Evolutionary conservation across 495 filamentous ascomycete genomes (phyloP).

Genomic region (Pseudevernia furfuracea): DNA sequence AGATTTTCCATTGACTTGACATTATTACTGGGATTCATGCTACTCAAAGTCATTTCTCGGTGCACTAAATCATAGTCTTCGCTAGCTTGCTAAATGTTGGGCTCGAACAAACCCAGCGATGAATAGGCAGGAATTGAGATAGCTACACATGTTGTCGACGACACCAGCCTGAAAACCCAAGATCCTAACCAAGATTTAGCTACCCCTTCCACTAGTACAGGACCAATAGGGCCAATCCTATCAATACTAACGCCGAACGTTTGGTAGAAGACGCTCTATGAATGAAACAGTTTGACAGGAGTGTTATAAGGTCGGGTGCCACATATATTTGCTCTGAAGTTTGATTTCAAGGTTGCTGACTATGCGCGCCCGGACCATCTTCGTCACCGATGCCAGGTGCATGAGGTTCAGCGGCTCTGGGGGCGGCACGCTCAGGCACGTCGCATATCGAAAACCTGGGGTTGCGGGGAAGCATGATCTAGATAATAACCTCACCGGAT

Average conservation of each 20-base stretch:
- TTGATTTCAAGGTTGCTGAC: background rate
- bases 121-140: background rate
- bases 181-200: background rate
- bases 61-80: background rate
- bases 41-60: background rate
- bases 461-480: constrained; percentile 14
- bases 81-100: background rate
- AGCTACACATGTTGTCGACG: background rate
- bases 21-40: background rate
- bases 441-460: constrained; percentile 14
- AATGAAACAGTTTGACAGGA: background rate
- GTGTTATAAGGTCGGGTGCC: background rate
- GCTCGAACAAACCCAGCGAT: background rate
- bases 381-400: constrained; percentile 1
- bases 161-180: background rate
- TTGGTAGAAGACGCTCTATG: background rate
- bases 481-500: background rate
- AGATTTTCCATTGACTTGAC: background rate
- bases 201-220: background rate
- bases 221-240: no score
- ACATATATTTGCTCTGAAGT: background rate
- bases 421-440: constrained; percentile 16
- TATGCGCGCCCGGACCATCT: background rate
- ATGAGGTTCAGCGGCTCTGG: constrained; percentile 16
- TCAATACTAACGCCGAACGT: no score